A percentile compares a stretch with the other conserved stretches of the same genome.
Evolutionary conservation across 768 basidiomycete species (phyloP).

Genomic region (Antrodiella citrinella): DNA sequence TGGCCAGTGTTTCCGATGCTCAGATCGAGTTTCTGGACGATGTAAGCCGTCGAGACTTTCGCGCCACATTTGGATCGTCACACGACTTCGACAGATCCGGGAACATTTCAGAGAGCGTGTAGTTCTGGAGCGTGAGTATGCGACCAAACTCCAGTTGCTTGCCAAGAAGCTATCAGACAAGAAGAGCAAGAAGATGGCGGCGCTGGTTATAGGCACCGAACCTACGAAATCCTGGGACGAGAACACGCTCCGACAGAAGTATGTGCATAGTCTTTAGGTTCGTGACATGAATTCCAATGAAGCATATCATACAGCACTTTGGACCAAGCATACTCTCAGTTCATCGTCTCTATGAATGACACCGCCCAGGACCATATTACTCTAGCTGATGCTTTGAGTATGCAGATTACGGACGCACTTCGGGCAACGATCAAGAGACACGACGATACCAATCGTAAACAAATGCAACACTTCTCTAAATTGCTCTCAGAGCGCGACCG

Average conservation of each 20-base stretch:
- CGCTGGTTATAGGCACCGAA: slow-evolving; percentile 56
- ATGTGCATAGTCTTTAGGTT: slow-evolving; percentile 2
- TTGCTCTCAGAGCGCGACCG: slow-evolving; percentile 64
- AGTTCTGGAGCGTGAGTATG: slow-evolving; percentile 73
- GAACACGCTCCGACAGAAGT: slow-evolving; percentile 50
- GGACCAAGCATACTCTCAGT: slow-evolving; percentile 58
- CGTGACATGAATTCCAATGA: slow-evolving; percentile 1
- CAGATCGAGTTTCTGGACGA: slow-evolving; percentile 60
- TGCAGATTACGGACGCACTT: slow-evolving; percentile 58
- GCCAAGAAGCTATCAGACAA: slow-evolving; percentile 64
- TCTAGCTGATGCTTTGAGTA: slow-evolving; percentile 52
- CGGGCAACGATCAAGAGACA: slow-evolving; percentile 51
- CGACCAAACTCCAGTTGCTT: slow-evolving; percentile 57
- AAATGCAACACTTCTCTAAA: slow-evolving; percentile 65
- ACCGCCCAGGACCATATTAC: slow-evolving; percentile 63
- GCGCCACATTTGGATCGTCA: no score
- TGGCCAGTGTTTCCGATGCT: slow-evolving; percentile 47
- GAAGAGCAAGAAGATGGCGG: slow-evolving; percentile 48
- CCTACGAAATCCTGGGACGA: slow-evolving; percentile 58
- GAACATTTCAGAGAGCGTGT: slow-evolving; percentile 63
- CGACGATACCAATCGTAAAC: slow-evolving; percentile 67
- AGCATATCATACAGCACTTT: slow-evolving; percentile 44
- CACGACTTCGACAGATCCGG: slow-evolving; percentile 44
- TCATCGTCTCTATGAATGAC: slow-evolving; percentile 51
- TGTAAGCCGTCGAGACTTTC: slow-evolving; percentile 46